phyloP scores from a whole-genome alignment of 768 basidiomycete genomes.

The Cubamyces sp. region DNA sequence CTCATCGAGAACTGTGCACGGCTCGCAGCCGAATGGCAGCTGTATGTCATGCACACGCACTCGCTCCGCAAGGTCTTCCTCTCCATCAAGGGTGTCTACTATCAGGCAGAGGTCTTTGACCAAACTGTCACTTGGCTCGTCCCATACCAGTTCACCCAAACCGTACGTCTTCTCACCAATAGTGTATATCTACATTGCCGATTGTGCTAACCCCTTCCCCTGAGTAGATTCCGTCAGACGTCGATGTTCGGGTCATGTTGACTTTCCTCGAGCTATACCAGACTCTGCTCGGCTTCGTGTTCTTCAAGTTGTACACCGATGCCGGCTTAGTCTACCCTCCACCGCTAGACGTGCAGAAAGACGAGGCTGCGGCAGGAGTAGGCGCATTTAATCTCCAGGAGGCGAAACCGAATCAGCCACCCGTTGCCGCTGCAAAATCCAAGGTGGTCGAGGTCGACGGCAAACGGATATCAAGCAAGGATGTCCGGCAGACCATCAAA shows the following conservation, averaged over 20 bases:
- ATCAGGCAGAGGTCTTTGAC: slow-evolving; percentile 93
- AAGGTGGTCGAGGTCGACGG: slow-evolving; percentile 44
- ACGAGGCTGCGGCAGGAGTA: slow-evolving; percentile 85
- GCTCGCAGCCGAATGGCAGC: slow-evolving; percentile 93
- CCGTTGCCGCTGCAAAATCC: slow-evolving; percentile 30
- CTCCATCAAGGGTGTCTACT: slow-evolving; percentile 98
- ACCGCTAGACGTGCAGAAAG: slow-evolving; percentile 78
- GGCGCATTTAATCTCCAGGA: slow-evolving; percentile 83
- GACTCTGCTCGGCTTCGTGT: slow-evolving; percentile 91
- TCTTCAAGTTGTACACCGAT: slow-evolving; percentile 99
- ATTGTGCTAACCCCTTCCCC: background rate
- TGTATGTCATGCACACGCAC: slow-evolving; percentile 89
- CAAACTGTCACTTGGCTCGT: slow-evolving; percentile 95
- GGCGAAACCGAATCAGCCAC: slow-evolving; percentile 34
- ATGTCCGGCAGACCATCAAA: slow-evolving; percentile 67
- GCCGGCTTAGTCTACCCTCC: slow-evolving; percentile 94
- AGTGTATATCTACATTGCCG: slow-evolving; percentile 2
- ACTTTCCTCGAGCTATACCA: slow-evolving; percentile 99
- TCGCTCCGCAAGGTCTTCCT: slow-evolving; percentile 90
- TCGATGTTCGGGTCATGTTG: slow-evolving; percentile 96
- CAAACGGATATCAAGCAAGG: slow-evolving; percentile 57
- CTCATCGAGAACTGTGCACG: slow-evolving; percentile 90
- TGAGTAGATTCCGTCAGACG: slow-evolving; percentile 84
- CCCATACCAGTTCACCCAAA: slow-evolving; percentile 97
- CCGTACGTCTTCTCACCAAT: slow-evolving; percentile 49